Percentiles rank a stretch among this genome's conserved stretches.
Conservation (phyloP, 352 stramenopile genomes). For the Phytopythium mirpurense region DNA sequence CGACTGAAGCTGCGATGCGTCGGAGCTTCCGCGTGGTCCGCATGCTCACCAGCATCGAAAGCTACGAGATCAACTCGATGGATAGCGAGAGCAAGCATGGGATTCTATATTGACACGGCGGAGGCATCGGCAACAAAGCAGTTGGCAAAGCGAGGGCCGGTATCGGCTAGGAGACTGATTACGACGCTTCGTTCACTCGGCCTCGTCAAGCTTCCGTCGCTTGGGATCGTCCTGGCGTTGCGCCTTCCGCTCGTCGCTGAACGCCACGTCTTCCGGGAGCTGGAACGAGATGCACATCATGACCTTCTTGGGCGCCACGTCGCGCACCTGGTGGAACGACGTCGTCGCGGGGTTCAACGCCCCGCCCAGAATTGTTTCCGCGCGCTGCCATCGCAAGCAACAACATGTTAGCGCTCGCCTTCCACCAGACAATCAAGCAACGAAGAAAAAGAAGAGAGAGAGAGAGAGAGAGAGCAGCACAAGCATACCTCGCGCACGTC, state of each 20-base stretch:
- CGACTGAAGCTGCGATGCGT: background rate
- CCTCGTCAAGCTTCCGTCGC: conserved; percentile 34
- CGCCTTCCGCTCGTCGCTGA: conserved; percentile 40
- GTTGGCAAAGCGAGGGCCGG: background rate
- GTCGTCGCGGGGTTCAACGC: conserved; percentile 44
- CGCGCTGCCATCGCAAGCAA: conserved; percentile 32
- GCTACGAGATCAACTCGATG: conserved; percentile 3
- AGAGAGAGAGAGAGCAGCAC: background rate
- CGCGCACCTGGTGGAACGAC: conserved; percentile 87
- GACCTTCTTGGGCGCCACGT: conserved; percentile 96
- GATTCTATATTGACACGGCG: conserved; percentile 5
- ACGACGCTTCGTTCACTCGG: conserved; percentile 5
- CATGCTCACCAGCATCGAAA: background rate
- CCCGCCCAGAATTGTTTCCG: conserved; percentile 58
- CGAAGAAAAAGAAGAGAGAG: too few relatives aligned
- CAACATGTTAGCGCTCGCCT: conserved; percentile 10
- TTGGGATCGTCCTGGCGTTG: conserved; percentile 36
- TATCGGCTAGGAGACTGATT: too few relatives aligned
- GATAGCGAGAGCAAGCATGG: background rate
- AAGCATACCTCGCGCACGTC: conserved; percentile 71
- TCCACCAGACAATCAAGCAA: background rate
- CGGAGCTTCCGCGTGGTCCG: conserved; percentile 3
- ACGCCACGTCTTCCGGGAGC: conserved; percentile 75
- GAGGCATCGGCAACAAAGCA: background rate
- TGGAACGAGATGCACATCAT: conserved; percentile 97